Evolutionary conservation across 345 rosid species (phyloP).

Genomic region (Lagerstroemia speciosa): DNA sequence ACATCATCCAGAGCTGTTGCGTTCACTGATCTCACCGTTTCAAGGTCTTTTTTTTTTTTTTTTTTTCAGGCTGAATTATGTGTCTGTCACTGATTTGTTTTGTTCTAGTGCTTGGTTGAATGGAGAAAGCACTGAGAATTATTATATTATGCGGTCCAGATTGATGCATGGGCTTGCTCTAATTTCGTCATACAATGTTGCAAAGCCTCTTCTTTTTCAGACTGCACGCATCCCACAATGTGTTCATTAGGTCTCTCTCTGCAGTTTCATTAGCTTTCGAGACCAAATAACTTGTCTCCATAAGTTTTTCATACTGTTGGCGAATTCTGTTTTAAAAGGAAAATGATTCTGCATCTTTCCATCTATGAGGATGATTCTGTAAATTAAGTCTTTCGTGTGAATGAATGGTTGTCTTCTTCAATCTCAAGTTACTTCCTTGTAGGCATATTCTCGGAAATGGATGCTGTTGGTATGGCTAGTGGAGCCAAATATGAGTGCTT

Average conservation of each 20-base stretch:
- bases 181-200: slow-evolving; percentile 19
- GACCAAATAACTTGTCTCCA: background rate
- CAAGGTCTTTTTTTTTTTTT: background rate
- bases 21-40: background rate
- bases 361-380: too few relatives aligned
- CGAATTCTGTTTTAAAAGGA: too few relatives aligned
- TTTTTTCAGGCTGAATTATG: background rate
- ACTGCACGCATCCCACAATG: slow-evolving; percentile 11
- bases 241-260: slow-evolving; percentile 19
- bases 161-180: slow-evolving; percentile 12
- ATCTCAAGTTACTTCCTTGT: slow-evolving; percentile 8
- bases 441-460: slow-evolving; percentile 43
- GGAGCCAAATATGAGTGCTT: slow-evolving; percentile 57
- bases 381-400: background rate
- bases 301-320: background rate
- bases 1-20: slow-evolving; percentile 16
- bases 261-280: background rate
- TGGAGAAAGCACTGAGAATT: background rate
- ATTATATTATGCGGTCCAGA: slow-evolving; percentile 22
- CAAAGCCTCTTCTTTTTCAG: background rate
- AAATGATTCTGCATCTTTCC: too few relatives aligned
- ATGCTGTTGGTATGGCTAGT: slow-evolving; percentile 25
- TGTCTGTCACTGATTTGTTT: background rate
- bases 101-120: background rate
- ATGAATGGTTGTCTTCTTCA: background rate